These are phyloP conservation scores for Kodamaea kakaduensis DNA, from an alignment of 805 yeast genomes.

Conservation along the genomic window DNA sequence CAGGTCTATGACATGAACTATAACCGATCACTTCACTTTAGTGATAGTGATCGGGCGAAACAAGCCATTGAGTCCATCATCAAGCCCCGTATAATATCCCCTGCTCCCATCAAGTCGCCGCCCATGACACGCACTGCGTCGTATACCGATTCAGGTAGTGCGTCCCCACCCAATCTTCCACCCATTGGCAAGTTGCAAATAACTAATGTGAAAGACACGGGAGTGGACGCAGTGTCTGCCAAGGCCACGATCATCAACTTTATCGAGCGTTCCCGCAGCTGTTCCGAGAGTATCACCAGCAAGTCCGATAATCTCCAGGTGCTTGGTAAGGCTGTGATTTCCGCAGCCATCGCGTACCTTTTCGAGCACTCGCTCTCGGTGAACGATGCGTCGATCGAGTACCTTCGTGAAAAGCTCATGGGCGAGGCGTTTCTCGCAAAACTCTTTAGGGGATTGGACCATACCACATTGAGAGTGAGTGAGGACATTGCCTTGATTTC, in stretches of 20 bases:
- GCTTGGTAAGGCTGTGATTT: conserved; percentile 55
- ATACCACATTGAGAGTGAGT: conserved; percentile 26
- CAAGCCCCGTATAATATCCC: conserved; percentile 29
- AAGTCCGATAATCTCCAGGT: conserved; percentile 46
- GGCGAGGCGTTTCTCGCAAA: conserved; percentile 39
- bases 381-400: conserved; percentile 51
- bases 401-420: conserved; percentile 44
- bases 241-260: conserved; percentile 23
- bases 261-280: conserved; percentile 61
- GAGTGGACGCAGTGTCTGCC: conserved; percentile 14
- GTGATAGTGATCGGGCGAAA: conserved; percentile 38
- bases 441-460: conserved; percentile 46
- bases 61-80: conserved; percentile 47
- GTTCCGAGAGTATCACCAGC: conserved; percentile 43
- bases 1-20: conserved; percentile 33
- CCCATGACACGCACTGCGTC: conserved; percentile 2
- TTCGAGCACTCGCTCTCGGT: conserved; percentile 60
- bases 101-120: background rate
- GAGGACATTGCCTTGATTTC: conserved; percentile 54
- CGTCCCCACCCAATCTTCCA: conserved; percentile 8
- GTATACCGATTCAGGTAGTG: background rate
- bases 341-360: conserved; percentile 54
- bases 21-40: conserved; percentile 24
- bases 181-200: conserved; percentile 9
- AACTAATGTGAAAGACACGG: conserved; percentile 7